phyloP scores from a whole-genome alignment of 2,329 filamentous ascomycete genomes.

The Thielaviopsis euricoi region DNA sequence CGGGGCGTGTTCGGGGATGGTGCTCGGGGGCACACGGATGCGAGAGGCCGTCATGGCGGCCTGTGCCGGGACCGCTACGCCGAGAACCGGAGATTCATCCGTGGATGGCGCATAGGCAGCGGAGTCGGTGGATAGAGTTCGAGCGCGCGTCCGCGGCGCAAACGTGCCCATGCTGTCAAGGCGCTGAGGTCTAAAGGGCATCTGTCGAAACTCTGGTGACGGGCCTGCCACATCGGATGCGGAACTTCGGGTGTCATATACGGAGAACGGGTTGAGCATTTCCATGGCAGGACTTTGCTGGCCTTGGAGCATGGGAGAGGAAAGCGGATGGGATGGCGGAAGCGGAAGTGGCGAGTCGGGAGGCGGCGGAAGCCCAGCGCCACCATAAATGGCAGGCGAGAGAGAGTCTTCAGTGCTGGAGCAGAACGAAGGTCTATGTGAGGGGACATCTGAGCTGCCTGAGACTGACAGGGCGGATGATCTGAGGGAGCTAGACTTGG shows the following conservation, averaged over 20 bases:
- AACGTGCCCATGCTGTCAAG: neutral
- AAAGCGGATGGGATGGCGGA: neutral
- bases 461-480: neutral
- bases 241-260: neutral
- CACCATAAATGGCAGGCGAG: neutral
- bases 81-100: conserved; percentile 5
- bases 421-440: neutral
- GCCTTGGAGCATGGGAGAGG: neutral
- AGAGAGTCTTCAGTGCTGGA: neutral
- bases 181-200: neutral
- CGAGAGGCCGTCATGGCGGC: neutral
- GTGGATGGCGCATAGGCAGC: neutral
- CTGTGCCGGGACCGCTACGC: neutral
- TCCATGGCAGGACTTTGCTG: neutral
- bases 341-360: neutral
- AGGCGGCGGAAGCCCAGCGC: neutral
- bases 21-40: conserved; percentile 1
- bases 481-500: conserved; percentile 12
- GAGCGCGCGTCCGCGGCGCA: neutral
- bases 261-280: neutral
- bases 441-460: neutral
- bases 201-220: neutral
- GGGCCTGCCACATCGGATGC: neutral
- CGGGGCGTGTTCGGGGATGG: neutral
- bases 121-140: neutral